Evolutionary conservation across 192 early-diverging fungal genomes (phyloP).

Genomic region (Coemansia sp.): DNA sequence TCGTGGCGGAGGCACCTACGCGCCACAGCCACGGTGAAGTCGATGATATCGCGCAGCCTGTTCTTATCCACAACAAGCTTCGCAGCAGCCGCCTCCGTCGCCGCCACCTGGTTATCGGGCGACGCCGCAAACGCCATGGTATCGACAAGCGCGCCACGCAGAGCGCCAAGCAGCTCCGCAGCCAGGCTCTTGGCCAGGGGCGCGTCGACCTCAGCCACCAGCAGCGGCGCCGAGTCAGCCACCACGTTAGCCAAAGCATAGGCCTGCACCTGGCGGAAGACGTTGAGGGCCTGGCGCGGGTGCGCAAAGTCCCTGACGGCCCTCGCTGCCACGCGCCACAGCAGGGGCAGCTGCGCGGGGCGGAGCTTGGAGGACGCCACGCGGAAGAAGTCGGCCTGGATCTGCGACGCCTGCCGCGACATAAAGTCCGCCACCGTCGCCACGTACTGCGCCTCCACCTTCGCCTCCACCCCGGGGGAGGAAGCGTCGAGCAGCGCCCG

Average conservation of each 20-base stretch:
- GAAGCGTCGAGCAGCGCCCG: slow-evolving; percentile 55
- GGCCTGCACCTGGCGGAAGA: slow-evolving; percentile 66
- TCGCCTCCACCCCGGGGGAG: slow-evolving; percentile 23
- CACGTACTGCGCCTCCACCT: slow-evolving; percentile 54
- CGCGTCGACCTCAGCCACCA: background rate
- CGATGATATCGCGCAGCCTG: slow-evolving; percentile 39
- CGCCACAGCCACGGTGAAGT: slow-evolving; percentile 10
- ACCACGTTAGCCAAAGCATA: slow-evolving; percentile 42
- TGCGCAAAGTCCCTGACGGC: slow-evolving; percentile 56
- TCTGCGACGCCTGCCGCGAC: slow-evolving; percentile 68
- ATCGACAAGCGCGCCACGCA: slow-evolving; percentile 24
- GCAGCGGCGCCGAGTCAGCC: background rate
- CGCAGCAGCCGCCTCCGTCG: background rate
- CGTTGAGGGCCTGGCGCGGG: slow-evolving; percentile 58
- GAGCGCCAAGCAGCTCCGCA: slow-evolving; percentile 4
- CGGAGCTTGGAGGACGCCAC: slow-evolving; percentile 12
- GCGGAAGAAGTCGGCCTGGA: slow-evolving; percentile 69
- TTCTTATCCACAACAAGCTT: slow-evolving; percentile 23
- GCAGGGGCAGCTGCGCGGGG: slow-evolving; percentile 47
- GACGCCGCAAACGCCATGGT: slow-evolving; percentile 25
- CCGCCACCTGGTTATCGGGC: slow-evolving; percentile 15
- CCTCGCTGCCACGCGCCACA: slow-evolving; percentile 63
- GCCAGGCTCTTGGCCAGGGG: background rate
- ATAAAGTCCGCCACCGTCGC: slow-evolving; percentile 70
- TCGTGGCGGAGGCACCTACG: slow-evolving; percentile 13